These are phyloP conservation scores for Leccinum proliferum DNA, from an alignment of 1,284 basidiomycete genomes.

Conservation along the genomic window DNA sequence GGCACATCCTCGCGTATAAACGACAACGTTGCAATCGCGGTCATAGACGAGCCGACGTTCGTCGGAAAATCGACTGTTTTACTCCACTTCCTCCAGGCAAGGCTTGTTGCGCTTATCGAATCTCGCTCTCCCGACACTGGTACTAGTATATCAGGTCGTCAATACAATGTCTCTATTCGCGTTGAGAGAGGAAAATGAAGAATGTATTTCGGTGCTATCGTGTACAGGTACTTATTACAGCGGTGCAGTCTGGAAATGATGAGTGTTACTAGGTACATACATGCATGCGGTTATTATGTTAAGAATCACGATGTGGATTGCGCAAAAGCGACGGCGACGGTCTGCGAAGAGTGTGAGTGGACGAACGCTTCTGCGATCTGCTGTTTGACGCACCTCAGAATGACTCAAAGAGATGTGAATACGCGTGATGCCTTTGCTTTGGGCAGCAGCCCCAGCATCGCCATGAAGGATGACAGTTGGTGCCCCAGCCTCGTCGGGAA, in stretches of 20 bases:
- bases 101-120: conserved; percentile 26
- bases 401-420: conserved; percentile 89
- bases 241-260: conserved; percentile 2
- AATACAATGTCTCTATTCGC: conserved; percentile 40
- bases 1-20: conserved; percentile 12
- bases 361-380: conserved; percentile 2
- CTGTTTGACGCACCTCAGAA: conserved; percentile 61
- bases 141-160: not conserved
- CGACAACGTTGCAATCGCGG: conserved; percentile 68
- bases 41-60: conserved; percentile 88
- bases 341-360: conserved; percentile 36
- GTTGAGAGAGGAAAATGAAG: not conserved
- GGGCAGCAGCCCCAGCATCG: conserved; percentile 75
- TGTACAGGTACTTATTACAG: conserved; percentile 4
- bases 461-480: conserved; percentile 79
- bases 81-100: conserved; percentile 42
- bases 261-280: conserved; percentile 4
- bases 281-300: not conserved
- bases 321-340: conserved; percentile 77
- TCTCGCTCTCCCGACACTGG: not conserved
- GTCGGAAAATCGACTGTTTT: conserved; percentile 75
- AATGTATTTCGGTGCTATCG: conserved; percentile 12
- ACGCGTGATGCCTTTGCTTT: conserved; percentile 67
- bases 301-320: conserved; percentile 44
- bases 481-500: conserved; percentile 64